A percentile compares a stretch with the other conserved stretches of the same genome.
Conservation (phyloP, 805 yeast genomes). For the Teunomyces pallodes region DNA sequence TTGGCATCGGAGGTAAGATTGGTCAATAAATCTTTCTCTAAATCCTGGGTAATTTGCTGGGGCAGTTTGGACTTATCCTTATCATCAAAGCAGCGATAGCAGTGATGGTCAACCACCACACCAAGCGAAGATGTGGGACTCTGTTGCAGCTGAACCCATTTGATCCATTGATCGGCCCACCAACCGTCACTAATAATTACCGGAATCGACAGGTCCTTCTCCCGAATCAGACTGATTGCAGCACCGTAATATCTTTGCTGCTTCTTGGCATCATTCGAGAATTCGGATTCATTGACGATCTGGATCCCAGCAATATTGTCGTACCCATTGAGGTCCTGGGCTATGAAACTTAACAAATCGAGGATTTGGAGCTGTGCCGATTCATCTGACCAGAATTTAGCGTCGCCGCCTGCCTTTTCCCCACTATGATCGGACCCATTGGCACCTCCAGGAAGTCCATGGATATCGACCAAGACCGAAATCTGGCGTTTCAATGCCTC, state of each 20-base stretch:
- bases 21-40: conserved; percentile 48
- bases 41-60: conserved; percentile 56
- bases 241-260: conserved; percentile 63
- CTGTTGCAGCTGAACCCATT: conserved; percentile 54
- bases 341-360: conserved; percentile 56
- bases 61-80: conserved; percentile 66
- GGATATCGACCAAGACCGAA: conserved; percentile 78
- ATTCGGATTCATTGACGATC: conserved; percentile 80
- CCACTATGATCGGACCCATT: conserved; percentile 87
- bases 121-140: conserved; percentile 44
- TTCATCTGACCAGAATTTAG: conserved; percentile 62
- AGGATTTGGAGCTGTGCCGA: conserved; percentile 45
- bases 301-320: conserved; percentile 83
- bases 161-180: conserved; percentile 80
- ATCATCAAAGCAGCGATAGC: conserved; percentile 82
- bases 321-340: conserved; percentile 50
- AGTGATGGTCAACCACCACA: conserved; percentile 78
- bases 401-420: conserved; percentile 45
- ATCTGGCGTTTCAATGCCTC: conserved; percentile 63
- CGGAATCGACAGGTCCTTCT: conserved; percentile 56
- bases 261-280: conserved; percentile 47
- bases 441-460: conserved; percentile 92
- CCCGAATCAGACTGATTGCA: conserved; percentile 61
- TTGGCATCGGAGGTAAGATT: conserved; percentile 42
- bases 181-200: conserved; percentile 89